Evolutionary conservation across 441 rosid genomes (phyloP), one percentile per base, ranked within the genome.

Genomic region (Gossypium trilobum): DNA sequence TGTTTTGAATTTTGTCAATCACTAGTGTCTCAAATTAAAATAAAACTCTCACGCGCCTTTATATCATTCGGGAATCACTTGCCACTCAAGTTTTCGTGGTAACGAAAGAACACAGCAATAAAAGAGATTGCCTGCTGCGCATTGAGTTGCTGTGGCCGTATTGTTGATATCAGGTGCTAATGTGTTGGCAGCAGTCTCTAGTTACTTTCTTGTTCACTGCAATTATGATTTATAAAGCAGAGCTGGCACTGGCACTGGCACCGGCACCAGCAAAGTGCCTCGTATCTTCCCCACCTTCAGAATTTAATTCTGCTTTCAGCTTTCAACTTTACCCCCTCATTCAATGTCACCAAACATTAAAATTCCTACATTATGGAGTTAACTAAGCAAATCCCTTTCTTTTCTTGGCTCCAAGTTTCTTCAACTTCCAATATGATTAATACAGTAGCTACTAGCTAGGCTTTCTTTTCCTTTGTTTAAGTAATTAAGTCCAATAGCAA

Each of bases 101-200:
- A 27, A 25, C 16, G 25, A 14, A 27, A 39, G 25, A 68, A 29
- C 25, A 6, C 5, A 19, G 59, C 29, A 55, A 9, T 55, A 5
- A 50, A 16, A 39, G 46, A 39, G 55, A 50, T 14, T 50, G 19
- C 31, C 56, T 48, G 57, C 22, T 16, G 57, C 62, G 14, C 10
- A 48, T 67, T 50, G 25, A 57, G 7, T 50, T 67, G 4, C 58
- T 67, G 23, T 3, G 58, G 25, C 20, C 11, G 56, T 0, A 0
- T 46, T 46, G 56, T 25, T 66, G 57, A 20, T 55, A 55, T 7
- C 23, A n/a, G 16, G 64, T 36, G 29, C 29, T 58, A 73, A 42
- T 52, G 66, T 67, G 76, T 58, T 66, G 60, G 79, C 65, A 23
- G 46, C 63, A 14, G 44, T n/a, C 0, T 27, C 17, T 14, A 20